Percentiles rank a stretch among this genome's conserved stretches.
Evolutionary conservation across 2,329 filamentous ascomycete species (phyloP).

Genomic region (Monosporascus cannonballus): DNA sequence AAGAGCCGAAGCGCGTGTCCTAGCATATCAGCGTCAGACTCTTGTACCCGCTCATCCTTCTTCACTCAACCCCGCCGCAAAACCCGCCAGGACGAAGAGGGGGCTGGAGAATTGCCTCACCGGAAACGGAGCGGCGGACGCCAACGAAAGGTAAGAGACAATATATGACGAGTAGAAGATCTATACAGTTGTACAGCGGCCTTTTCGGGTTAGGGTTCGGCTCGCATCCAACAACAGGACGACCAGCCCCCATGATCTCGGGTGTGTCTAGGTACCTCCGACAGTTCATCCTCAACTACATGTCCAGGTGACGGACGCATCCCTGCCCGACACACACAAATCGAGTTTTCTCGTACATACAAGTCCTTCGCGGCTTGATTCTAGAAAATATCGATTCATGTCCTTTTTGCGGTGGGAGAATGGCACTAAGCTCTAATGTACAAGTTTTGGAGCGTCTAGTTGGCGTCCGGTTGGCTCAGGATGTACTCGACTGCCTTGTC

Average conservation of each 20-base stretch:
- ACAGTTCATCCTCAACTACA: background rate
- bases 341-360: background rate
- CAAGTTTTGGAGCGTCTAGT: slow-evolving; percentile 35
- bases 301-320: background rate
- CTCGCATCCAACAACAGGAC: background rate
- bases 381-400: slow-evolving; percentile 1
- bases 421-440: slow-evolving; percentile 21
- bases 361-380: background rate
- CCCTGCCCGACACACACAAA: background rate
- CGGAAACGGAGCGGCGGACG: too few species aligned
- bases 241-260: background rate
- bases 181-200: slow-evolving; percentile 29
- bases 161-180: slow-evolving; percentile 12
- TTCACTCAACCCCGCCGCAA: too few species aligned
- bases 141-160: background rate
- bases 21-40: too few species aligned
- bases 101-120: too few species aligned
- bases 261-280: background rate
- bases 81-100: too few species aligned
- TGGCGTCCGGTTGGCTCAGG: slow-evolving; percentile 84
- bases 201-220: background rate
- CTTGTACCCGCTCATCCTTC: too few species aligned
- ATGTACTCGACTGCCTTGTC: slow-evolving; percentile 96
- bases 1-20: too few species aligned
- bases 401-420: slow-evolving; percentile 6